Conservation (phyloP, 257 asterid genomes). For the Capsicum chinense region DNA sequence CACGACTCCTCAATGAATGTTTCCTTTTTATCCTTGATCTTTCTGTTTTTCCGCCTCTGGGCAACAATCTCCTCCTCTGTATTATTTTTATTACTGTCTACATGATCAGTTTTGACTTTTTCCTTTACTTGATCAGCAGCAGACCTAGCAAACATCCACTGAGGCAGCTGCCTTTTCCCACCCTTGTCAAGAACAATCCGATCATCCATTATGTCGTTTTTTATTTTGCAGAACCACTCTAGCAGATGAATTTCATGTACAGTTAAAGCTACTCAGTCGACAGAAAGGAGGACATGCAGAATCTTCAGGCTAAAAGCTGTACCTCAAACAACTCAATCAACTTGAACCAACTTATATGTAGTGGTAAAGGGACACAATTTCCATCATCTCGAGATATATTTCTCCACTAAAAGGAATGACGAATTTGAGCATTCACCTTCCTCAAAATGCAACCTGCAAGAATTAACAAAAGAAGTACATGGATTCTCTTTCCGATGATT, state of each 20-base stretch:
- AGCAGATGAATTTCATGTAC: background rate
- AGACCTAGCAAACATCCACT: slow-evolving; percentile 34
- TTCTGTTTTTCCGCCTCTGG: slow-evolving; percentile 3
- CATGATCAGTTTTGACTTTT: background rate
- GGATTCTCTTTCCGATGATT: background rate
- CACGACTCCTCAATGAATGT: slow-evolving; percentile 9
- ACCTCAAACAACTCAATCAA: background rate
- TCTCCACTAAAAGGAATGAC: background rate
- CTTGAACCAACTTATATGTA: slow-evolving; percentile 1
- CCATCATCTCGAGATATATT: background rate
- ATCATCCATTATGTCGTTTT: slow-evolving; percentile 9
- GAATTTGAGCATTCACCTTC: background rate
- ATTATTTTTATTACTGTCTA: slow-evolving; percentile 11
- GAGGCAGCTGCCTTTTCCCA: slow-evolving; percentile 32
- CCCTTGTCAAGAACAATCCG: slow-evolving; percentile 21
- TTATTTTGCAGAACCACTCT: slow-evolving; percentile 20
- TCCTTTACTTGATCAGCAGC: slow-evolving; percentile 28
- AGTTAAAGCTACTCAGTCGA: background rate
- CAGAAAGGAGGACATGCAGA: background rate
- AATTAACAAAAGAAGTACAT: background rate
- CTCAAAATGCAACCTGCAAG: background rate
- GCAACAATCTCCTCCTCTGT: slow-evolving; percentile 4
- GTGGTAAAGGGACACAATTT: background rate
- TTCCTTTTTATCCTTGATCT: background rate
- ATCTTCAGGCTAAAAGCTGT: background rate